Evolutionary conservation across 2,329 filamentous ascomycete genomes (phyloP), one percentile per base, ranked within the genome.

Genomic region (Colletotrichum karsti): DNA sequence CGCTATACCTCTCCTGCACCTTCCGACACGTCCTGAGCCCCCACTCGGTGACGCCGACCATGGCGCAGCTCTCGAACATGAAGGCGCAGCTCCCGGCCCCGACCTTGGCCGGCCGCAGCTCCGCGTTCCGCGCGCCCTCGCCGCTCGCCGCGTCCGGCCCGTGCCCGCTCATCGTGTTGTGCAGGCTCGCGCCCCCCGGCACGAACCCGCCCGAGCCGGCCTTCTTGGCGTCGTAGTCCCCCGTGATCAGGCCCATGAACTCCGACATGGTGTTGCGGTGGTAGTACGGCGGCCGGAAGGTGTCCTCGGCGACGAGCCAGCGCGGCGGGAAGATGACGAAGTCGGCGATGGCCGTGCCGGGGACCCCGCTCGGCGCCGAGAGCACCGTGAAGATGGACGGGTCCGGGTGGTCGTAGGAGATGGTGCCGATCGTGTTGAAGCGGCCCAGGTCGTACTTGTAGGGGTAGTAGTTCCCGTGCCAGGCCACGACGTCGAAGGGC

Each of bases 361-460:
- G 83, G 0, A 84, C 85, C 5, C 84, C 79, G n/a, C 88, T 88
- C 26, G 85, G 88, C 2, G 89, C 90, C 1, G 91, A 88, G 24
- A 92, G 83, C 5, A 93, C 91, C 1, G 89, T 94, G 80, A 91
- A 95, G 77, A 95, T 94, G 70, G 87, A 90, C 0, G 92, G 92
- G 75, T 95, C 92, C 1, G 92, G 92, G 75, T 95, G 92, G 77
- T 95, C 92, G 74, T 88, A 93, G 7, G 89, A 91, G 71, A 93
- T 89, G 61, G 85, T 89, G 20, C 92, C 92, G 48, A 95, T 90
- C 46, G 88, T 89, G 80, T 91, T 92, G 84, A 94, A 95, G 33
- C 91, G 88, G 26, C 90, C 91, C 1, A 95, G 85, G 73, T 94
- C 92, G 81, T 95, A 95, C 80, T 95, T 95, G 85, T 90, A 93